Evolutionary conservation across 352 stramenopile species (phyloP), one percentile per base, ranked within the genome.

Genomic region (Phytophthora hybrid): DNA sequence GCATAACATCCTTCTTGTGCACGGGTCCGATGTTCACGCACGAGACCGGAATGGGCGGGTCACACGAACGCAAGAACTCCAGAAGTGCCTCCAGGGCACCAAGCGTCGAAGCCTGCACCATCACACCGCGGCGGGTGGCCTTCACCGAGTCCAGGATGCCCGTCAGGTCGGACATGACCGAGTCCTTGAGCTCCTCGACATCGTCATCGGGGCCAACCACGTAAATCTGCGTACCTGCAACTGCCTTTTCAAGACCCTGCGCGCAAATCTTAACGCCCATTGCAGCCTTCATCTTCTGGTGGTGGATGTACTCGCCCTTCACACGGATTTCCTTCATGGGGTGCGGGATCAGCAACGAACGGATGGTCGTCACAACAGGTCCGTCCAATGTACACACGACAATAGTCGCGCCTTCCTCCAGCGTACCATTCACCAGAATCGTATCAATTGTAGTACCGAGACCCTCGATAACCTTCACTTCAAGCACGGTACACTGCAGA

Each of bases 381-480:
- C 98, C 98, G 63, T 99, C 97, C 32, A 99, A 86, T 34, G 97
- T 99, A 93, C 97, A 99, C 51, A 99, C 97, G 9, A 99, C 98
- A 69, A 99, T 99, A 16, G 89, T 97, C 65, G 99, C 92, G 34
- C 98, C 97, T 79, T 99, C 97, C 62, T 92, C 86, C 29, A 99
- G 79, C 58, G 87, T 93, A 46, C 98, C 98, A 81, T 99, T 99
- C 18, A 99, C 97, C 37, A 99, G 84, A 69, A 99, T 95, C 14
- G 98, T 98, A 92, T 99, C 98, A 41, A 99, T 97, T 11, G 98
- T 99, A 69, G 98, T 99, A 66, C 98, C 98, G 8, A 99, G 86
- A 63, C 98, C 98, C 80, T 99, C 98, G 70, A 99, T 99, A 31
- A 98, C 97, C 91, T 99, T 99, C 47, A 99, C 98, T 86, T 99